Conservation (phyloP, 495 filamentous ascomycete species). For the Xylaria bambusicola region DNA sequence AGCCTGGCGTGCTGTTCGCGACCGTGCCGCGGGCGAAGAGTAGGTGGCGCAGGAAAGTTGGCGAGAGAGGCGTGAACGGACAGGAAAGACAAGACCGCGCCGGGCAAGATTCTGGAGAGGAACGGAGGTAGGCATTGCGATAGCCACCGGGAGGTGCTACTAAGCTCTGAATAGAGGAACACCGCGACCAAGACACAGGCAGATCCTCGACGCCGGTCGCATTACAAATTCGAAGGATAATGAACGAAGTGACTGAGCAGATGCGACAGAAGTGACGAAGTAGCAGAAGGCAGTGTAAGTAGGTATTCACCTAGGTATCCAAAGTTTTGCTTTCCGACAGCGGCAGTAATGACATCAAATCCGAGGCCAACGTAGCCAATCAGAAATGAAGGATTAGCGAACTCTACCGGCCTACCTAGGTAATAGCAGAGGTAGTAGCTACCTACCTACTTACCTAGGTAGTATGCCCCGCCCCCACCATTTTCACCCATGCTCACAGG, state of each 20-base stretch:
- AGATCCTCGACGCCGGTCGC: background rate
- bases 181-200: background rate
- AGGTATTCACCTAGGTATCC: too few relatives aligned
- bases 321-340: constrained; percentile 7
- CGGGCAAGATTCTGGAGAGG: constrained; percentile 26
- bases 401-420: background rate
- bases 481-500: too few relatives aligned
- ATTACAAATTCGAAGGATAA: constrained; percentile 1
- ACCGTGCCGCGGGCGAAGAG: constrained; percentile 17
- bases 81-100: constrained; percentile 21
- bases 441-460: too few relatives aligned
- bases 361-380: constrained; percentile 15
- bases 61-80: constrained; percentile 14
- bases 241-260: background rate
- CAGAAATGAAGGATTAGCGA: constrained; percentile 4
- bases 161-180: background rate
- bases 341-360: constrained; percentile 18
- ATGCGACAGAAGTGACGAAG: background rate
- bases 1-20: constrained; percentile 20
- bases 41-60: constrained; percentile 16
- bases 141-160: background rate
- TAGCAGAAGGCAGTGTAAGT: too few relatives aligned
- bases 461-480: too few relatives aligned
- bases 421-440: background rate
- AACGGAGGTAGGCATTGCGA: constrained; percentile 26